Conservation (phyloP, 2,329 filamentous ascomycete species). For the Fusarium longipes region DNA sequence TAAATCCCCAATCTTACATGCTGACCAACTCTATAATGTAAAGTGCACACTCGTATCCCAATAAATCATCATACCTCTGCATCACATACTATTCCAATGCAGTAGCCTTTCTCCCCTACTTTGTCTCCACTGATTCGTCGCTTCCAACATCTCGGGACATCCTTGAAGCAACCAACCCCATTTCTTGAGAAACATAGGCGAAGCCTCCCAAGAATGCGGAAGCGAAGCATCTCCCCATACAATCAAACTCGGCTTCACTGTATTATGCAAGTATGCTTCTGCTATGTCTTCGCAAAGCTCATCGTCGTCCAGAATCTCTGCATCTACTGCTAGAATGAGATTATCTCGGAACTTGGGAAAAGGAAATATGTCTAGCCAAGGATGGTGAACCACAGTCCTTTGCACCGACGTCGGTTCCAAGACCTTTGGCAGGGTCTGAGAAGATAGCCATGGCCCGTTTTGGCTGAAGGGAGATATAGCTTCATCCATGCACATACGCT, state of each 20-base stretch:
- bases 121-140: conserved; percentile 24
- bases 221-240: conserved; percentile 26
- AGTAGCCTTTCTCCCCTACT: conserved; percentile 17
- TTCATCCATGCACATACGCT: conserved; percentile 2
- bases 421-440: not conserved
- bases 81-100: not conserved
- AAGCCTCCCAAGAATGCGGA: conserved; percentile 19
- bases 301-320: not conserved
- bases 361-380: conserved; percentile 25
- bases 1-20: too few species aligned
- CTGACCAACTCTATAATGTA: not conserved
- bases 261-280: conserved; percentile 5
- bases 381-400: conserved; percentile 3
- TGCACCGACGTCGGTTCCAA: conserved; percentile 1
- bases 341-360: conserved; percentile 21
- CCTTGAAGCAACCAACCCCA: conserved; percentile 27
- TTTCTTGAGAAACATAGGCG: conserved; percentile 14
- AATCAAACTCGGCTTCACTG: conserved; percentile 14
- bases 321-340: not conserved
- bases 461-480: conserved; percentile 11
- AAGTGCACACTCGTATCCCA: not conserved
- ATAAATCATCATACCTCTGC: accelerated
- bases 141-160: conserved; percentile 14
- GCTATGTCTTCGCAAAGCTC: conserved; percentile 18
- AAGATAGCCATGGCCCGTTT: not conserved